Evolutionary conservation across 2,329 filamentous ascomycete genomes (phyloP).

Genomic region (Alternaria triticina): DNA sequence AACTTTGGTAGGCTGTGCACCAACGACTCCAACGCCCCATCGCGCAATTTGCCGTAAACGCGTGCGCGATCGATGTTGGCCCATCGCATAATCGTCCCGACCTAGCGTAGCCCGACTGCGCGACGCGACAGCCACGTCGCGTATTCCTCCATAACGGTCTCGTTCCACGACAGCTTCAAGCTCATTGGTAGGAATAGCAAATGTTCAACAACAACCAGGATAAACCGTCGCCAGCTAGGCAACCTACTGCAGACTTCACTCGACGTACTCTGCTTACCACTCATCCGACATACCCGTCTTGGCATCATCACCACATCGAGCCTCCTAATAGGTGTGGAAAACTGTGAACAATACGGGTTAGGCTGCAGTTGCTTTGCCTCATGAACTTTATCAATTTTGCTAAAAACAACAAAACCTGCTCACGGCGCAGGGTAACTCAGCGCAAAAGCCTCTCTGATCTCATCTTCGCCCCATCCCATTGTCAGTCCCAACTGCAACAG

Average conservation of each 20-base stretch:
- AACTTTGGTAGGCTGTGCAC: conserved; percentile 1
- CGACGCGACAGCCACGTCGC: not conserved
- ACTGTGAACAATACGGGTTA: not conserved
- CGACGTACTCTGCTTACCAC: not conserved
- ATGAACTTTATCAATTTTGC: not conserved
- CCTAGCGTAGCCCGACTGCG: not conserved
- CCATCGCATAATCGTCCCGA: not conserved
- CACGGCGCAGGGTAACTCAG: conserved; percentile 36
- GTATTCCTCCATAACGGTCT: not conserved
- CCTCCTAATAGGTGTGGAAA: not conserved
- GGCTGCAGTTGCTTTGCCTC: not conserved
- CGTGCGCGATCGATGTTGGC: not conserved
- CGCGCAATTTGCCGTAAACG: not conserved
- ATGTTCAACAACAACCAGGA: not conserved
- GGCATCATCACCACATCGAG: not conserved
- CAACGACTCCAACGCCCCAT: conserved; percentile 2
- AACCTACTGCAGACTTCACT: not conserved
- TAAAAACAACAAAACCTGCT: not conserved
- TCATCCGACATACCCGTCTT: not conserved
- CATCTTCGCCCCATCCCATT: conserved; percentile 44
- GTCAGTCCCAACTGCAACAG: conserved; percentile 53
- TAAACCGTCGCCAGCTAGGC: not conserved
- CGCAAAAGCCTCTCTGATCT: conserved; percentile 53
- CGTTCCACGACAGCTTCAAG: not conserved
- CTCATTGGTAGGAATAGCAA: not conserved